Percentiles rank a stretch among this genome's conserved stretches.
Evolutionary conservation across 78 protist genomes (phyloP).

Genomic region (Polysphondylium violaceum): DNA sequence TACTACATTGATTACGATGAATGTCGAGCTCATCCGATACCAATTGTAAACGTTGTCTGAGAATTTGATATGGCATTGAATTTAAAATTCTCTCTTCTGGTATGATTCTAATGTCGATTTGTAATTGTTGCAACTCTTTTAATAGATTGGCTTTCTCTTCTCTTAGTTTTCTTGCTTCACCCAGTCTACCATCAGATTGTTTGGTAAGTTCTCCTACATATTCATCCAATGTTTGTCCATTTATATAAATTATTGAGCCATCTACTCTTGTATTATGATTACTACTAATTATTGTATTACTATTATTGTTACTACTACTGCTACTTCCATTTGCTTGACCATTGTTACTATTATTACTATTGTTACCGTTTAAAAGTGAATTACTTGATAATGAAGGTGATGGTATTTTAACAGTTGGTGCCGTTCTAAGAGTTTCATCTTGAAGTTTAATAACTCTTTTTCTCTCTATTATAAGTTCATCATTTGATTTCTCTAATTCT

Average conservation of each 20-base stretch:
- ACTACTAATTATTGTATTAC: not conserved
- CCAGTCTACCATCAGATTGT: slow-evolving; percentile 27
- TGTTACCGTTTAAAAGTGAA: not conserved
- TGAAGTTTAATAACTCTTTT: slow-evolving; percentile 57
- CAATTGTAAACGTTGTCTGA: slow-evolving; percentile 32
- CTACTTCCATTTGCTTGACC: not conserved
- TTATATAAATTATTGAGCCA: not conserved
- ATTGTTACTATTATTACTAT: not conserved
- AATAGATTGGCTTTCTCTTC: slow-evolving; percentile 70
- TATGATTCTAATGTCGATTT: slow-evolving; percentile 32
- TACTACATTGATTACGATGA: slow-evolving; percentile 28
- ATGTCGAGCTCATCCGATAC: slow-evolving; percentile 51
- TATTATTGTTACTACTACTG: not conserved
- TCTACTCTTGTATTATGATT: not conserved
- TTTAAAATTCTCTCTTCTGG: slow-evolving; percentile 63
- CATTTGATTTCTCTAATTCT: slow-evolving; percentile 48
- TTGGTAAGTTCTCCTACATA: slow-evolving; percentile 1
- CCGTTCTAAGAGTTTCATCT: slow-evolving; percentile 56
- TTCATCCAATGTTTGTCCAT: slow-evolving; percentile 23
- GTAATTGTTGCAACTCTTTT: slow-evolving; percentile 67
- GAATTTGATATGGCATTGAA: slow-evolving; percentile 48
- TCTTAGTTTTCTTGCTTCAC: slow-evolving; percentile 66
- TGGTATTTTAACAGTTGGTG: slow-evolving; percentile 12
- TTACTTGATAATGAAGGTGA: slow-evolving; percentile 22
- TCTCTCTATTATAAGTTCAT: slow-evolving; percentile 52